phyloP scores from a whole-genome alignment of 2,329 filamentous ascomycete genomes.

The Curvularia spicifera region DNA sequence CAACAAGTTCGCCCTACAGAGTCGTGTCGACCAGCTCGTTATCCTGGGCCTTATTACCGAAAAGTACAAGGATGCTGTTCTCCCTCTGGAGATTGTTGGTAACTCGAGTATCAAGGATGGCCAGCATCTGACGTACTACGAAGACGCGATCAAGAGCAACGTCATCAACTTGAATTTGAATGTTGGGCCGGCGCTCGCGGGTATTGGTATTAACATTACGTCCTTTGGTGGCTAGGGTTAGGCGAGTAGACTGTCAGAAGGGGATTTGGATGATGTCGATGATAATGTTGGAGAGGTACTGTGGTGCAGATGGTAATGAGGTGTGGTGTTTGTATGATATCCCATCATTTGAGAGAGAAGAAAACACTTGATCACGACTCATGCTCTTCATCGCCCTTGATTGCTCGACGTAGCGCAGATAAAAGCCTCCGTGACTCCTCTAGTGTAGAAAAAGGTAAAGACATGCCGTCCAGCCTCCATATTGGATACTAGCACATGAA shows the following conservation, averaged over 20 bases:
- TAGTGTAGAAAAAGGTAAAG: background rate
- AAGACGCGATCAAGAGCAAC: conserved; percentile 59
- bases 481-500: no score
- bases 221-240: conserved; percentile 8
- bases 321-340: conserved; percentile 3
- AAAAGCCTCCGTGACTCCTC: background rate
- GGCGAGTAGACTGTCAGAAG: background rate
- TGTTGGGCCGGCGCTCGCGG: conserved; percentile 36
- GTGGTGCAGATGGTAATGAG: background rate
- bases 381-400: background rate
- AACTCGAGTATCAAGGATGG: conserved; percentile 59
- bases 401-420: background rate
- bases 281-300: background rate
- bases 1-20: conserved; percentile 63
- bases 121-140: conserved; percentile 63
- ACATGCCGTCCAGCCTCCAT: no score
- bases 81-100: conserved; percentile 64
- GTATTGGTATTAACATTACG: conserved; percentile 37
- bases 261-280: background rate
- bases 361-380: background rate
- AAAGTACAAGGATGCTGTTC: conserved; percentile 61
- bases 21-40: conserved; percentile 58
- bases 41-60: conserved; percentile 55
- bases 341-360: background rate
- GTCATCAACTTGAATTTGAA: conserved; percentile 62